phyloP scores from a whole-genome alignment of 129 eudicot genomes.

The Flaveria ramosissima region DNA sequence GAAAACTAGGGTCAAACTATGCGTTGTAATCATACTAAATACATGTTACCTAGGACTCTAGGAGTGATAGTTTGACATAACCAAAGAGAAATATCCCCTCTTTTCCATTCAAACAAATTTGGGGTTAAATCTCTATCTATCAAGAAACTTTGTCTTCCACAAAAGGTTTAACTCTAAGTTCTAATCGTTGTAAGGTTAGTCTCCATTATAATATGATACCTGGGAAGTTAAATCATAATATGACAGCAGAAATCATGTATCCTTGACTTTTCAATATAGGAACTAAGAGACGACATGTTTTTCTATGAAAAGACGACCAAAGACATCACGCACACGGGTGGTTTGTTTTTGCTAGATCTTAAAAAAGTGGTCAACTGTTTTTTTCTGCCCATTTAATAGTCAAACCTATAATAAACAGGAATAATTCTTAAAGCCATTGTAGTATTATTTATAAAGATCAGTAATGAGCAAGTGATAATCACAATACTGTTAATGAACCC shows the following conservation, averaged over 20 bases:
- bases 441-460: background rate
- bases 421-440: background rate
- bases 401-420: background rate
- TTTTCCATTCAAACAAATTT: background rate
- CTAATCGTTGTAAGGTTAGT: background rate
- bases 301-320: background rate
- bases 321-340: background rate
- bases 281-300: background rate
- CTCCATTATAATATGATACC: background rate
- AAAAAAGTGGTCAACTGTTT: background rate
- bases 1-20: background rate
- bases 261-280: background rate
- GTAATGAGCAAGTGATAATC: background rate
- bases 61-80: slow-evolving; percentile 1
- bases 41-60: background rate
- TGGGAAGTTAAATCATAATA: background rate
- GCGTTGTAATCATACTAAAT: background rate
- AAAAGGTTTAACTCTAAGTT: background rate
- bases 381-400: background rate
- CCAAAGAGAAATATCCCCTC: background rate
- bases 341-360: background rate
- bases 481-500: background rate
- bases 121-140: slow-evolving; percentile 10
- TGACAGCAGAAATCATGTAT: background rate
- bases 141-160: background rate